phyloP scores from a whole-genome alignment of 805 yeast genomes.

The Cyberlindnera samutprakarnensis region DNA sequence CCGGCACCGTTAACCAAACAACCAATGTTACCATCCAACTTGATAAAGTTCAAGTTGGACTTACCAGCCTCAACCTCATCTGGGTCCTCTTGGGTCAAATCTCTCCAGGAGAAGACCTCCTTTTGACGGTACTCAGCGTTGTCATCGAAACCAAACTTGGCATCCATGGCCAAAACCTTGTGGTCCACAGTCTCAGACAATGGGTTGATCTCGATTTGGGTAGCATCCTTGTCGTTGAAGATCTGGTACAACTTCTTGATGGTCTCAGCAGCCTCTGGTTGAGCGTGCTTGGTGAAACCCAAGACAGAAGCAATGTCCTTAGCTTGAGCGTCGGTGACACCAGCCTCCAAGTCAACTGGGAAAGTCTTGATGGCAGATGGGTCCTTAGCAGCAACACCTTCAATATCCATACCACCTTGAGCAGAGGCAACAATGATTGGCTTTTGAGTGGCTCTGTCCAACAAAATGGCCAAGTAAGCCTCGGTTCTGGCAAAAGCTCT shows the following conservation, averaged over 20 bases:
- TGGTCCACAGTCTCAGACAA: slow-evolving; percentile 87
- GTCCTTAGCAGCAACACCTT: slow-evolving; percentile 89
- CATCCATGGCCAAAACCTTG: slow-evolving; percentile 96
- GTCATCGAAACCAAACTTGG: slow-evolving; percentile 97
- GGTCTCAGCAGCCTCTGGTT: slow-evolving; percentile 81
- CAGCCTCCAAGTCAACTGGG: slow-evolving; percentile 67
- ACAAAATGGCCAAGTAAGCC: slow-evolving; percentile 88
- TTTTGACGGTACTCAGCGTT: slow-evolving; percentile 92
- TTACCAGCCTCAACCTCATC: slow-evolving; percentile 91
- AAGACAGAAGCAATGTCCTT: slow-evolving; percentile 66
- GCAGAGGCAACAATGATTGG: slow-evolving; percentile 94
- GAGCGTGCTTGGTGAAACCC: slow-evolving; percentile 74
- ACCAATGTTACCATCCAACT: slow-evolving; percentile 97
- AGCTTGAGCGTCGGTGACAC: slow-evolving; percentile 76
- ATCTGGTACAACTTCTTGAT: slow-evolving; percentile 83
- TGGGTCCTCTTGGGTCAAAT: slow-evolving; percentile 94
- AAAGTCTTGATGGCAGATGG: slow-evolving; percentile 91
- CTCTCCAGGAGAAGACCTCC: slow-evolving; percentile 96
- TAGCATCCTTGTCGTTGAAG: slow-evolving; percentile 87
- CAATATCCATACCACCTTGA: slow-evolving; percentile 99
- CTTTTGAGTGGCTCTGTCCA: slow-evolving; percentile 87
- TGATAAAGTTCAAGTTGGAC: slow-evolving; percentile 90
- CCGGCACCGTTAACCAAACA: slow-evolving; percentile 99
- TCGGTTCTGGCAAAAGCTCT: slow-evolving; percentile 91
- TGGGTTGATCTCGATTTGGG: slow-evolving; percentile 98